These are phyloP conservation scores for Metschnikowia cubensis DNA, from an alignment of 805 yeast species.

Conservation along the genomic window DNA sequence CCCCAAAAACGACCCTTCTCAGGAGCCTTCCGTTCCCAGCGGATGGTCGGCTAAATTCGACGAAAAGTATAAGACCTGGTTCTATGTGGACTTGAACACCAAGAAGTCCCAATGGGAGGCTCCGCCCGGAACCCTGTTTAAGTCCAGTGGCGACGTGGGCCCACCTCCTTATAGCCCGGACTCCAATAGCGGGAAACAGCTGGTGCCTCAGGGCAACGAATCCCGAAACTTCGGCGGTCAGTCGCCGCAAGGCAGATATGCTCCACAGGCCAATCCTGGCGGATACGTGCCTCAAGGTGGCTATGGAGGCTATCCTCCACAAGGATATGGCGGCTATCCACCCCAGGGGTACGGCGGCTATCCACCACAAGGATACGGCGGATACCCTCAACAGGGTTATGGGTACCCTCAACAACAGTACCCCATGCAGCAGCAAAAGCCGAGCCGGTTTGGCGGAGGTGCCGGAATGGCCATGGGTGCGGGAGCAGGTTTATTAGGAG, in stretches of 20 bases:
- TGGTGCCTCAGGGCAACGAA: constrained; percentile 2
- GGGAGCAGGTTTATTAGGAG: constrained; percentile 59
- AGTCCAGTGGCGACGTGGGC: constrained; percentile 24
- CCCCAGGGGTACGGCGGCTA: constrained; percentile 22
- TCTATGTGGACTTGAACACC: constrained; percentile 69
- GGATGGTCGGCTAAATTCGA: constrained; percentile 78
- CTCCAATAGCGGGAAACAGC: constrained; percentile 3
- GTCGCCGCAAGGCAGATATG: constrained; percentile 5
- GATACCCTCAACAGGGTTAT: constrained; percentile 28
- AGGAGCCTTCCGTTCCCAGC: constrained; percentile 52
- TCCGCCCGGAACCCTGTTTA: constrained; percentile 56
- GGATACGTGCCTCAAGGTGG: constrained; percentile 17
- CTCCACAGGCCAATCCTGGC: constrained; percentile 13
- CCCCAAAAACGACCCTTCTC: constrained; percentile 20
- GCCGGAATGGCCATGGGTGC: constrained; percentile 43
- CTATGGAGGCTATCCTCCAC: constrained; percentile 15
- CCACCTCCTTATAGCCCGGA: constrained; percentile 44
- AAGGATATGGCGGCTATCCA: constrained; percentile 29
- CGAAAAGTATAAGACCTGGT: constrained; percentile 67
- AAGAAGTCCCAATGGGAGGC: constrained; percentile 89
- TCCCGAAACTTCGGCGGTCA: neutral
- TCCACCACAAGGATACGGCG: constrained; percentile 21
- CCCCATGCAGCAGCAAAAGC: constrained; percentile 17
- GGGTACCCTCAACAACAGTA: constrained; percentile 17
- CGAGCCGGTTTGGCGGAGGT: constrained; percentile 37